These are phyloP conservation scores for Suillus subluteus DNA, from an alignment of 768 basidiomycete genomes.

Conservation along the genomic window DNA sequence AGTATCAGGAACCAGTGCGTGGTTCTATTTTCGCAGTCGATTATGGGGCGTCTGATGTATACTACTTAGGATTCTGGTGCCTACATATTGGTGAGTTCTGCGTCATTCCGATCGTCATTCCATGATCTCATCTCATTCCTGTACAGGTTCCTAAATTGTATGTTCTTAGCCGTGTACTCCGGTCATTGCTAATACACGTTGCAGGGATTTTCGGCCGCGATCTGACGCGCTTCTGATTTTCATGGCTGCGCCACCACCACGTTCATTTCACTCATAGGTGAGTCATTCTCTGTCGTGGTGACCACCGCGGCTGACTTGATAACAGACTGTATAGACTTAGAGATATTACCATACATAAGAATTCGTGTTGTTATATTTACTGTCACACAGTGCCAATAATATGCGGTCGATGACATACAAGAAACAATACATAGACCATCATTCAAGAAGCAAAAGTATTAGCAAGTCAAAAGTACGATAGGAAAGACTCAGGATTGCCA, in stretches of 20 bases:
- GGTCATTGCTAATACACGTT: conserved; percentile 19
- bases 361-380: conserved; percentile 11
- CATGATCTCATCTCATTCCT: conserved; percentile 6
- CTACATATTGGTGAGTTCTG: conserved; percentile 61
- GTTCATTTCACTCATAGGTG: conserved; percentile 17
- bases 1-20: conserved; percentile 72
- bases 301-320: conserved; percentile 16
- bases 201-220: conserved; percentile 79
- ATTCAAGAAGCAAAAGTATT: conserved; percentile 3
- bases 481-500: neutral
- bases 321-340: conserved; percentile 16
- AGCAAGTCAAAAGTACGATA: conserved; percentile 11
- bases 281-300: conserved; percentile 23
- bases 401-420: neutral
- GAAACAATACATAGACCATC: conserved; percentile 7
- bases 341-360: conserved; percentile 9
- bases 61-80: conserved; percentile 58
- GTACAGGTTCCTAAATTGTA: conserved; percentile 71
- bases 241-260: conserved; percentile 2
- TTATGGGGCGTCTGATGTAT: conserved; percentile 16
- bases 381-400: conserved; percentile 9
- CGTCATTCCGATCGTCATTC: conserved; percentile 11
- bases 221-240: conserved; percentile 62
- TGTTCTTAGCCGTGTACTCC: conserved; percentile 23
- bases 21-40: conserved; percentile 7